phyloP scores from a whole-genome alignment of 305 asterid genomes.

The Solanum hybrid region DNA sequence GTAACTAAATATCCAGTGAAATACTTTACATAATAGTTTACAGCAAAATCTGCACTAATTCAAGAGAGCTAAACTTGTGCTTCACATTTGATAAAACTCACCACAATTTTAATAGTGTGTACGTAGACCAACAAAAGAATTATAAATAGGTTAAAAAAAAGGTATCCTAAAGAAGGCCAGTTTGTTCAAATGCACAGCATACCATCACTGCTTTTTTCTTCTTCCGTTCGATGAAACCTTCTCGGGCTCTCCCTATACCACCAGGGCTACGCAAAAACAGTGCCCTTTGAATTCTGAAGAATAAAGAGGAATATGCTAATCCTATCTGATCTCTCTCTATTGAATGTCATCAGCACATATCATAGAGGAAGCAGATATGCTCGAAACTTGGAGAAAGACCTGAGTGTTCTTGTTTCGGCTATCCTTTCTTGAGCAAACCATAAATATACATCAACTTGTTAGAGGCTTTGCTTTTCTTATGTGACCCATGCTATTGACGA shows the following conservation, averaged over 20 bases:
- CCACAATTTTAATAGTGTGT: not conserved
- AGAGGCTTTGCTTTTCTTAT: slow-evolving; percentile 90
- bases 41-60: not conserved
- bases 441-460: slow-evolving; percentile 20
- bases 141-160: not conserved
- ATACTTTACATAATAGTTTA: not conserved
- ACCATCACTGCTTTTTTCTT: not conserved
- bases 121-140: not conserved
- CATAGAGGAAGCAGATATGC: not conserved
- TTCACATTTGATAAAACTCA: not conserved
- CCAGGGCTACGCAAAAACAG: not conserved
- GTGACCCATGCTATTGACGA: slow-evolving; percentile 96
- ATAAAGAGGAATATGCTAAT: not conserved
- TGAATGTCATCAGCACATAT: not conserved
- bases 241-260: not conserved
- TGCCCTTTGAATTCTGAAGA: not conserved
- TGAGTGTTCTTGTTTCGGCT: not conserved
- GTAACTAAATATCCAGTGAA: not conserved
- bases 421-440: not conserved
- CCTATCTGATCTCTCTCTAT: not conserved
- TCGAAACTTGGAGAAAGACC: not conserved
- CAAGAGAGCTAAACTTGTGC: not conserved
- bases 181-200: not conserved
- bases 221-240: not conserved
- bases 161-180: not conserved